Percentiles rank a stretch among this genome's conserved stretches.
Evolutionary conservation across 768 basidiomycete genomes (phyloP).

Genomic region (Strobilomyces dryophilus): DNA sequence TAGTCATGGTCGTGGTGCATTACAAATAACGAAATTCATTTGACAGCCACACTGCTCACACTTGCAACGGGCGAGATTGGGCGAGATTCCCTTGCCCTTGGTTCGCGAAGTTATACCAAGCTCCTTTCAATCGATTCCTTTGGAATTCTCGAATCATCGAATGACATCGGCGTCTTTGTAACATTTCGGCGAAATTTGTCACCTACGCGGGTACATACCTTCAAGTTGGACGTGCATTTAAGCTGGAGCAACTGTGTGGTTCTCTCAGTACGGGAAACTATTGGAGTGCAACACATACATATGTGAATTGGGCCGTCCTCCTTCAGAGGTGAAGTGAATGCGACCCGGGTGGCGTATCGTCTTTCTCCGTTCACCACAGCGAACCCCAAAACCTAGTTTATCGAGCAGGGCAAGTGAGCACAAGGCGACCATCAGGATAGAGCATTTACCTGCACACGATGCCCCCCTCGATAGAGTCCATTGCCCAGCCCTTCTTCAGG

Average conservation of each 20-base stretch:
- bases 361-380: conserved; percentile 54
- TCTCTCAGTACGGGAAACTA: conserved; percentile 7
- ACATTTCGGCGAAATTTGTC: too few species aligned
- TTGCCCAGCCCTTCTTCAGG: background rate
- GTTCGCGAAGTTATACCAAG: too few species aligned
- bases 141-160: too few species aligned
- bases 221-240: background rate
- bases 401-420: background rate
- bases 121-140: too few species aligned
- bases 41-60: too few species aligned
- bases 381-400: conserved; percentile 54
- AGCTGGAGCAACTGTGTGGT: conserved; percentile 9
- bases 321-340: conserved; percentile 53
- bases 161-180: too few species aligned
- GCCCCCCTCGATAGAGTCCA: background rate
- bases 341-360: conserved; percentile 55
- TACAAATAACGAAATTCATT: too few species aligned
- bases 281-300: conserved; percentile 31
- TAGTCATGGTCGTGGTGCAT: too few species aligned
- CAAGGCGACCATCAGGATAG: conserved; percentile 5
- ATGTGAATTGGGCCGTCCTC: conserved; percentile 45
- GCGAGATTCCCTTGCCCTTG: too few species aligned
- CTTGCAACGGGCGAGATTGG: too few species aligned
- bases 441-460: conserved; percentile 44
- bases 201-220: too few species aligned